Percentiles rank a stretch among this genome's conserved stretches.
Conservation (phyloP, 2,329 filamentous ascomycete species). For the Trichoderma citrinoviride region DNA sequence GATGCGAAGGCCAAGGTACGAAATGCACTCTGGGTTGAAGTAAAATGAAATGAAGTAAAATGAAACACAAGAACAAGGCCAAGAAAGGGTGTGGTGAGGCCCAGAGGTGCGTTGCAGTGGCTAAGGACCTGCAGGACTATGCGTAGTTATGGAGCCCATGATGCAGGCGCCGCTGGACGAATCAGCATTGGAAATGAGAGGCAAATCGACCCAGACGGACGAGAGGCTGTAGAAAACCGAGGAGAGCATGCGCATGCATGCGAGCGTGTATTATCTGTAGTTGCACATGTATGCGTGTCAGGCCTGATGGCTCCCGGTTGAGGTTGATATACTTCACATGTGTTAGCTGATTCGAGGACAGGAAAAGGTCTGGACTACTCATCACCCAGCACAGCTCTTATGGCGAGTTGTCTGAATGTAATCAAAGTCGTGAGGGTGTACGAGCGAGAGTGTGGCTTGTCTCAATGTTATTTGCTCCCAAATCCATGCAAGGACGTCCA, state of each 20-base stretch:
- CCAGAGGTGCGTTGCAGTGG: neutral
- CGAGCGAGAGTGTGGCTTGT: neutral
- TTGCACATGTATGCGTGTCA: neutral
- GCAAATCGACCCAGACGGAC: constrained; percentile 3
- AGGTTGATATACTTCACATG: too few species aligned
- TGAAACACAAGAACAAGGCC: neutral
- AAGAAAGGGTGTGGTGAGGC: neutral
- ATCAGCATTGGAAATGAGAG: constrained; percentile 3
- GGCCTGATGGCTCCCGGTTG: too few species aligned
- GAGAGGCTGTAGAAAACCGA: neutral
- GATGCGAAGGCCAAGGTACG: neutral
- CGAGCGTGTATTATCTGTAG: neutral
- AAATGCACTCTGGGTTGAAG: neutral
- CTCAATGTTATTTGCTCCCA: neutral
- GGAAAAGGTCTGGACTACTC: too few species aligned
- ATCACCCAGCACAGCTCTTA: too few species aligned
- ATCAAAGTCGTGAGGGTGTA: too few species aligned
- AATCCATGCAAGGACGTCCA: constrained; percentile 17
- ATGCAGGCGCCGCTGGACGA: constrained; percentile 10
- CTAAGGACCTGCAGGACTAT: constrained; percentile 16
- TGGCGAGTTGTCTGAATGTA: neutral
- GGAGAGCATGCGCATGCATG: neutral
- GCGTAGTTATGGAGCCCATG: constrained; percentile 6
- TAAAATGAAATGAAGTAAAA: neutral
- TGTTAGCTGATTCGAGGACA: too few species aligned